A percentile compares a stretch with the other conserved stretches of the same genome.
Evolutionary conservation across 208 protist species (phyloP).

Genomic region (Trypanosoma avium): DNA sequence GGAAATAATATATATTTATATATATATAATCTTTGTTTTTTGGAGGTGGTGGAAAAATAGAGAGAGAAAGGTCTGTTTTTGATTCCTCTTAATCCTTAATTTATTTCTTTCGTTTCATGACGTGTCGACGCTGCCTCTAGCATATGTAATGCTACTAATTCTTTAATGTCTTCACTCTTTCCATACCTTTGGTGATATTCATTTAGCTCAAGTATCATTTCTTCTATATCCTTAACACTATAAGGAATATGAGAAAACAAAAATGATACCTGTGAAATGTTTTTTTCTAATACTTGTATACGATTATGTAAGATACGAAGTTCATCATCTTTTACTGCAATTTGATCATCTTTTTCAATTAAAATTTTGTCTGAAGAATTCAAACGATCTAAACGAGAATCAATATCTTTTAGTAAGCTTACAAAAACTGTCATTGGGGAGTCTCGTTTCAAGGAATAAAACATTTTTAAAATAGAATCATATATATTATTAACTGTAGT

Average conservation of each 20-base stretch:
- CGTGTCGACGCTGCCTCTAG: constrained; percentile 23
- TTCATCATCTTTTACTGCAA: constrained; percentile 36
- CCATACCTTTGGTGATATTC: constrained; percentile 30
- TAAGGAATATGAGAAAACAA: constrained; percentile 31
- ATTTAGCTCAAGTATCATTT: constrained; percentile 28
- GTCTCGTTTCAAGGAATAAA: constrained; percentile 4
- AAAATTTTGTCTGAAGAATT: constrained; percentile 1
- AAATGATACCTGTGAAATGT: constrained; percentile 17
- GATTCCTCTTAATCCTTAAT: background rate
- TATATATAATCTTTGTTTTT: no score
- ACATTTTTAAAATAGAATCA: constrained; percentile 8
- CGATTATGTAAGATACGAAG: constrained; percentile 16
- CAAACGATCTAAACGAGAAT: constrained; percentile 2
- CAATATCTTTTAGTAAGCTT: constrained; percentile 8
- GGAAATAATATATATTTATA: no score
- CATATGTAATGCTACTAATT: constrained; percentile 19
- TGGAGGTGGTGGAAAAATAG: no score
- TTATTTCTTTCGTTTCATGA: background rate
- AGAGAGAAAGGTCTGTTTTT: background rate
- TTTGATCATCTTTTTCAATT: constrained; percentile 34
- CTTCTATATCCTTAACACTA: constrained; percentile 29
- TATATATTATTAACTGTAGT: background rate
- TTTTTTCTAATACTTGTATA: constrained; percentile 13
- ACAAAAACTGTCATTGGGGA: constrained; percentile 1
- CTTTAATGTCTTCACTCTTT: constrained; percentile 30